Conservation (phyloP, 441 rosid species). For the Populus hybrid region DNA sequence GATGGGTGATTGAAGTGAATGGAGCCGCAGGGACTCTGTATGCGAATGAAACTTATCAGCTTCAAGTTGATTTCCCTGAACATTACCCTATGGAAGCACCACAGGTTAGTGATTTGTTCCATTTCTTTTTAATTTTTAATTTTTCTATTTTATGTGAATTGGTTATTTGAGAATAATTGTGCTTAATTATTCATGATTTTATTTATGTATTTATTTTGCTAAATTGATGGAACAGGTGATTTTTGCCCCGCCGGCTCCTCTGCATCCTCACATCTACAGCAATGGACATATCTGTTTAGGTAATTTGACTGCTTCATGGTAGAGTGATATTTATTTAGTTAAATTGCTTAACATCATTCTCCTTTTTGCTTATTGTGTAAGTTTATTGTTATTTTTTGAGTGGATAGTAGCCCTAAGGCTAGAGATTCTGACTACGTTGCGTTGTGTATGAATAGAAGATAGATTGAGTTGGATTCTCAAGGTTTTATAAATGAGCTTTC, state of each 20-base stretch:
- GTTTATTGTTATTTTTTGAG: no score
- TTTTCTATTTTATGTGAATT: neutral
- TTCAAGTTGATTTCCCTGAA: constrained; percentile 90
- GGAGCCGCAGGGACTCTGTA: constrained; percentile 88
- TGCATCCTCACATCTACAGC: constrained; percentile 91
- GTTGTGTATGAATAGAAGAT: no score
- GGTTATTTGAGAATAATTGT: neutral
- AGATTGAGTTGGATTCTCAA: neutral
- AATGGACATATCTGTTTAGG: constrained; percentile 96
- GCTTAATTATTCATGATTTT: neutral
- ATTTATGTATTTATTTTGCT: neutral
- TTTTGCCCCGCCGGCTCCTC: constrained; percentile 81
- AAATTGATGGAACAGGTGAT: constrained; percentile 48
- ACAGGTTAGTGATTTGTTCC: constrained; percentile 41
- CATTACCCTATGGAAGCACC: constrained; percentile 99
- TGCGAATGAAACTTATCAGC: constrained; percentile 85
- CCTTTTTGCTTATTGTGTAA: neutral
- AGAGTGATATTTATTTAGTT: neutral
- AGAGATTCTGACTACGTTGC: no score
- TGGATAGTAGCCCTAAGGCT: no score
- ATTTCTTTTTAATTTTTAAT: no score
- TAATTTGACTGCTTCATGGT: constrained; percentile 22
- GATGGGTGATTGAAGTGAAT: constrained; percentile 87
- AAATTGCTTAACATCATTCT: neutral
- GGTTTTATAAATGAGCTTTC: neutral